A percentile compares a stretch with the other conserved stretches of the same genome.
Conservation (phyloP, 306 rosid genomes). For the Leucaena leucocephala region DNA sequence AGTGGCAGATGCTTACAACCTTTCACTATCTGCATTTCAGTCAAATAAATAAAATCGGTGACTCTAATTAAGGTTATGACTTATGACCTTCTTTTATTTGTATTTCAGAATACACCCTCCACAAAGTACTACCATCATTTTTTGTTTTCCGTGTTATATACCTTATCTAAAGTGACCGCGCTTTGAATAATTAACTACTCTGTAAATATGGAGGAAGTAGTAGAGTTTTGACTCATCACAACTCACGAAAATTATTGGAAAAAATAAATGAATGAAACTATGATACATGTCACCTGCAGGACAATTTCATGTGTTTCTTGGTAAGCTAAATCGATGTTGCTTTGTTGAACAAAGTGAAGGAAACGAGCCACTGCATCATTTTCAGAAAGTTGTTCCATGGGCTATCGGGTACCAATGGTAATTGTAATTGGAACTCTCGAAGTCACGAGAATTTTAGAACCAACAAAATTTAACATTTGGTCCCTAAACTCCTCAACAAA, state of each 20-base stretch:
- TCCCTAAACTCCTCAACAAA: background rate
- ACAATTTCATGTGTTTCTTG: background rate
- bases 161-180: background rate
- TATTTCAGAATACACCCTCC: background rate
- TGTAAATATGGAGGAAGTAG: background rate
- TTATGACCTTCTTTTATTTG: background rate
- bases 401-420: background rate
- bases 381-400: background rate
- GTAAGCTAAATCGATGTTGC: background rate
- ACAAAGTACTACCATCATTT: background rate
- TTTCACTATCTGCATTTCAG: background rate
- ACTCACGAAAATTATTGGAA: background rate
- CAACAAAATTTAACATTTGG: background rate
- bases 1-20: background rate
- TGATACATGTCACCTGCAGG: background rate
- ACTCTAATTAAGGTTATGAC: background rate
- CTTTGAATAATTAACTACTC: background rate
- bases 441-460: background rate
- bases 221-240: background rate
- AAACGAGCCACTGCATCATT: background rate
- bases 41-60: background rate
- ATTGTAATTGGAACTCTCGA: background rate
- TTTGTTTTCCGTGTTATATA: background rate
- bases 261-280: background rate
- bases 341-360: constrained; percentile 24